phyloP scores from a whole-genome alignment of 345 rosid species.

The Crucihimalaya himalaica region DNA sequence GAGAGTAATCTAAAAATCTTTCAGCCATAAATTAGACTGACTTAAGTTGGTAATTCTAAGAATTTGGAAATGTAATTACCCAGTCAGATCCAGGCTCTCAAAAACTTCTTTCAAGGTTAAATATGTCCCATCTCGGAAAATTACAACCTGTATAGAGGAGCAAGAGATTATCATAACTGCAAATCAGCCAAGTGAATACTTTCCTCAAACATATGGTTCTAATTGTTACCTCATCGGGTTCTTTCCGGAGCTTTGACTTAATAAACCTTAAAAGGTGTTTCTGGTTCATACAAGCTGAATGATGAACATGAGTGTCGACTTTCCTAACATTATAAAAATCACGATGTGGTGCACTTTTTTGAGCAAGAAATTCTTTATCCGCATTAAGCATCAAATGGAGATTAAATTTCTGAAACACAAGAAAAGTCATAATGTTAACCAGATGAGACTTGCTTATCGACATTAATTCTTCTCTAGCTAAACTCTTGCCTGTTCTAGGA shows the following conservation, averaged over 20 bases:
- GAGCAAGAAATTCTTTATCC: conserved; percentile 95
- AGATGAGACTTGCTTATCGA: conserved; percentile 13
- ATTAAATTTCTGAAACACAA: conserved; percentile 79
- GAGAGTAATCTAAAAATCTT: background rate
- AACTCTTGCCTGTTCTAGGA: conserved; percentile 80
- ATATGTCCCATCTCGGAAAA: conserved; percentile 97
- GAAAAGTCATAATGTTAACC: conserved; percentile 20
- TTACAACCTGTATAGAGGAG: conserved; percentile 77
- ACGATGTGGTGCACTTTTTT: conserved; percentile 99
- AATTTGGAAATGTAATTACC: conserved; percentile 49
- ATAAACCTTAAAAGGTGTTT: conserved; percentile 97
- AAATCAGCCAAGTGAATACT: background rate
- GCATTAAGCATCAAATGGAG: conserved; percentile 99
- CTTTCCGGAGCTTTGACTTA: conserved; percentile 94
- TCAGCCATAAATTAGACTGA: conserved; percentile 13
- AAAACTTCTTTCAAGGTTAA: conserved; percentile 95
- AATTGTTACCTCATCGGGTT: conserved; percentile 87
- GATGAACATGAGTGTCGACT: conserved; percentile 99
- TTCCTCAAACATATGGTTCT: conserved; percentile 4
- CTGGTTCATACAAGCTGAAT: conserved; percentile 99
- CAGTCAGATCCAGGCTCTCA: conserved; percentile 91
- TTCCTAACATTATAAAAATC: conserved; percentile 98
- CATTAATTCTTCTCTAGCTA: background rate
- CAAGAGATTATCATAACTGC: conserved; percentile 14
- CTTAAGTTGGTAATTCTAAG: background rate